Conservation (phyloP, 2,329 filamentous ascomycete species). For the Colletotrichum viniferum region DNA sequence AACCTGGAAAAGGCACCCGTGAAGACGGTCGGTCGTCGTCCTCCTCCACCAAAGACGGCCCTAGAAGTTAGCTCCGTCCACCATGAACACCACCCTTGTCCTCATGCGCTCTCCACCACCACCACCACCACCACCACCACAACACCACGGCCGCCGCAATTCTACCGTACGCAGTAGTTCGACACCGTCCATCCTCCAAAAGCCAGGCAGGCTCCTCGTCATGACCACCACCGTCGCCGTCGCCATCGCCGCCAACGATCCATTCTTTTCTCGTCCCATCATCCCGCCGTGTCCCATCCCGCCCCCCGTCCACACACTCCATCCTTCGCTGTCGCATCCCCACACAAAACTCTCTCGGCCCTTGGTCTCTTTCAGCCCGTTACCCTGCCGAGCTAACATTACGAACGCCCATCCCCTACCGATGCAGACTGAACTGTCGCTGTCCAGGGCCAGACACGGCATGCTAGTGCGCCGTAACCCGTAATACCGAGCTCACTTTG, state of each 20-base stretch:
- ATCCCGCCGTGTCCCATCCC: neutral
- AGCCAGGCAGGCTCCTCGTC: neutral
- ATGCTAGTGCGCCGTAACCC: neutral
- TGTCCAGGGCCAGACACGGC: neutral
- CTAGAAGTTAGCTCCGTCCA: neutral
- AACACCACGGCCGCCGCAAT: neutral
- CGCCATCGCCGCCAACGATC: neutral
- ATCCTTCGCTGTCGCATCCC: neutral
- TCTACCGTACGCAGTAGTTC: neutral
- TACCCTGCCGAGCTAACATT: neutral
- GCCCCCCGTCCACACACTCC: neutral
- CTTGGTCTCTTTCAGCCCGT: neutral
- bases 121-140: neutral
- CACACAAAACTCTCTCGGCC: conserved; percentile 12
- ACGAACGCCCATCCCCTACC: neutral
- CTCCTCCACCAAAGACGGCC: neutral
- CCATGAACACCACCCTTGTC: neutral
- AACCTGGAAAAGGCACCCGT: neutral
- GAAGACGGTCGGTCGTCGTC: neutral
- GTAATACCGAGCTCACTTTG: neutral
- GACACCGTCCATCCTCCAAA: neutral
- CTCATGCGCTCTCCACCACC: neutral
- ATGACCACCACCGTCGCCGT: neutral
- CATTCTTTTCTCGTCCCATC: neutral
- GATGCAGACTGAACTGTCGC: neutral